phyloP scores from a whole-genome alignment of 768 basidiomycete species.

The Leucocoprinus birnbaumii region DNA sequence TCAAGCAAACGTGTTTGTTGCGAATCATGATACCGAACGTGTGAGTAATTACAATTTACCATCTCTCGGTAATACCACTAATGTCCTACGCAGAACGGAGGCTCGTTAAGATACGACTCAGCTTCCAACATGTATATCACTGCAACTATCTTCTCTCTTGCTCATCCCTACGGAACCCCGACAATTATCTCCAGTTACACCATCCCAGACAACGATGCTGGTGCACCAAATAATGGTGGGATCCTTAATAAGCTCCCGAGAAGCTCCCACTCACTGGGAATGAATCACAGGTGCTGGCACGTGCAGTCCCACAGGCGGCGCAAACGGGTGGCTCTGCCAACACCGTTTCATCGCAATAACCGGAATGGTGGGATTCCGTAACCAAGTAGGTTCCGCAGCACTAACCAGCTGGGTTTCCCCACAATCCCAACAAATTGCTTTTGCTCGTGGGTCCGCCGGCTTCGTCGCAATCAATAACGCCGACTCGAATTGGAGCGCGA shows the following conservation, averaged over 20 bases:
- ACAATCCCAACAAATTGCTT: slow-evolving; percentile 59
- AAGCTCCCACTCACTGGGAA: too few relatives aligned
- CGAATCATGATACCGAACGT: slow-evolving; percentile 71
- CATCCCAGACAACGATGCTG: slow-evolving; percentile 47
- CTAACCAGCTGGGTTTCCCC: slow-evolving; percentile 60
- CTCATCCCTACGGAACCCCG: slow-evolving; percentile 66
- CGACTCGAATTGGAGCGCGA: slow-evolving; percentile 50
- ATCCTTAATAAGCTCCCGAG: too few relatives aligned
- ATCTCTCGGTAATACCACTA: background rate
- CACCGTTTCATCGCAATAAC: slow-evolving; percentile 56
- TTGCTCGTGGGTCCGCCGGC: slow-evolving; percentile 48
- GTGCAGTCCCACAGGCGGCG: slow-evolving; percentile 47
- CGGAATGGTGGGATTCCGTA: slow-evolving; percentile 66
- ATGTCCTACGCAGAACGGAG: slow-evolving; percentile 37
- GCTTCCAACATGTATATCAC: slow-evolving; percentile 62
- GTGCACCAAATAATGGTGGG: slow-evolving; percentile 62
- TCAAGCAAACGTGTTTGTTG: slow-evolving; percentile 61
- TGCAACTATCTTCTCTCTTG: slow-evolving; percentile 62
- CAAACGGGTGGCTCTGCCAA: slow-evolving; percentile 66
- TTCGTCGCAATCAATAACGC: slow-evolving; percentile 63
- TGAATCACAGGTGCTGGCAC: slow-evolving; percentile 45
- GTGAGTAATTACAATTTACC: slow-evolving; percentile 24
- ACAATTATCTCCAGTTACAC: slow-evolving; percentile 60
- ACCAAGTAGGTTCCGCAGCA: slow-evolving; percentile 48
- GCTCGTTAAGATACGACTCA: slow-evolving; percentile 55